Conservation (phyloP, 306 rosid genomes). For the Prunus campanulata region DNA sequence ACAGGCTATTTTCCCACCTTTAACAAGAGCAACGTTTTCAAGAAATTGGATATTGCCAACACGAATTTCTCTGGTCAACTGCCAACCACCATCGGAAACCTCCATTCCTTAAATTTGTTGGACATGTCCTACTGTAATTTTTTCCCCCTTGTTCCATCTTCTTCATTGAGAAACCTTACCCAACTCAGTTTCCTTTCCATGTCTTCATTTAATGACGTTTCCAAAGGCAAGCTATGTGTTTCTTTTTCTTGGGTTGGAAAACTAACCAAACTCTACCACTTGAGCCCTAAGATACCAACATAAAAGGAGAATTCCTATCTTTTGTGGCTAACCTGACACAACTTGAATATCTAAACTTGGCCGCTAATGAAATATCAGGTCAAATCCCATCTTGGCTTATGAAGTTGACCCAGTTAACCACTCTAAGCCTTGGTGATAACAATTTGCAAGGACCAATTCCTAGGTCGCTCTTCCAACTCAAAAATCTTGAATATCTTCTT, state of each 20-base stretch:
- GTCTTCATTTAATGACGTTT: not conserved
- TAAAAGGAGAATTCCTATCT: not conserved
- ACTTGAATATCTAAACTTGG: not conserved
- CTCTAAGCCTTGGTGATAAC: not conserved
- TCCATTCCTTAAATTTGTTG: not conserved
- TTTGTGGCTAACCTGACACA: not conserved
- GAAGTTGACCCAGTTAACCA: not conserved
- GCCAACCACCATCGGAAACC: slow-evolving; percentile 17
- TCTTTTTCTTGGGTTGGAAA: slow-evolving; percentile 1
- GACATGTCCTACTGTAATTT: not conserved
- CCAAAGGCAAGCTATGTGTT: not conserved
- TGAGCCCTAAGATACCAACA: not conserved
- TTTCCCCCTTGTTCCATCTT: slow-evolving; percentile 24
- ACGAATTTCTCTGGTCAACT: too few relatives aligned
- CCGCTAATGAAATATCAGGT: not conserved
- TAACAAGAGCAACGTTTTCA: too few relatives aligned
- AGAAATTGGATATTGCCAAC: too few relatives aligned
- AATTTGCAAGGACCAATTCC: slow-evolving; percentile 22
- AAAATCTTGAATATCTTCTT: not conserved
- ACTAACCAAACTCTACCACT: not conserved
- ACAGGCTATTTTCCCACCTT: too few relatives aligned
- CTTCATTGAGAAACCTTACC: slow-evolving; percentile 21
- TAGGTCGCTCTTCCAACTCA: not conserved
- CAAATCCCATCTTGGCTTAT: slow-evolving; percentile 9
- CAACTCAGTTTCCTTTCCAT: not conserved